Percentiles rank a stretch among this genome's conserved stretches.
phyloP scores from a whole-genome alignment of 169 alveolate species.

The Pseudocohnilembus persalinus region DNA sequence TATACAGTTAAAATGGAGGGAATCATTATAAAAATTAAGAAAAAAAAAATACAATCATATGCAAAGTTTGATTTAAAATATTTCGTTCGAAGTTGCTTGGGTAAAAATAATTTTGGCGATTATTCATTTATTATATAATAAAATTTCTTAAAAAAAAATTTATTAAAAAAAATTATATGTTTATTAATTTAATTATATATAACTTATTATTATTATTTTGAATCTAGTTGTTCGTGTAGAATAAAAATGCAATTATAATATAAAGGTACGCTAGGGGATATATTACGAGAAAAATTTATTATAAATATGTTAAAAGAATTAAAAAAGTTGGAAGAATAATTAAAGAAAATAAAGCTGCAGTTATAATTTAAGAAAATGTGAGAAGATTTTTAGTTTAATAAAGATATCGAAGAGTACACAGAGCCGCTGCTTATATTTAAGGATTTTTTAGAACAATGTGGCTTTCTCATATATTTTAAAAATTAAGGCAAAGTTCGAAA shows the following conservation, averaged over 20 bases:
- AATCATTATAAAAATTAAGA: background rate
- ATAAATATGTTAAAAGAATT: background rate
- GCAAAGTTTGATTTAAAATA: background rate
- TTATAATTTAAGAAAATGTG: background rate
- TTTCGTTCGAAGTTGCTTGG: background rate
- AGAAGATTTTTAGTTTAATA: background rate
- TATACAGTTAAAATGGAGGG: background rate
- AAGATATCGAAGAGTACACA: background rate
- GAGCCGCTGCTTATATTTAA: background rate
- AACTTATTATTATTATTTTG: background rate
- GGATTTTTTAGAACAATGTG: background rate
- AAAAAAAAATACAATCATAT: background rate
- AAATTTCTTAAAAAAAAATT: background rate
- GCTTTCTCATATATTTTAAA: background rate
- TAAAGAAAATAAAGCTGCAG: conserved; percentile 12
- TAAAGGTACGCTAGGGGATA: conserved; percentile 1
- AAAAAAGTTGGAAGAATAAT: background rate
- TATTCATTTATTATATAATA: background rate
- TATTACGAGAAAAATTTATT: background rate
- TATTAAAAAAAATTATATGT: background rate
- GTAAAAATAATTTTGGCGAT: background rate
- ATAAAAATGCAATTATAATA: background rate
- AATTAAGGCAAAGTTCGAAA: background rate
- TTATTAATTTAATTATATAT: background rate
- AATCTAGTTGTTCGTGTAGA: too few relatives aligned